These are phyloP conservation scores for Cercospora janseana DNA, from an alignment of 2,329 filamentous ascomycete genomes.

Conservation along the genomic window DNA sequence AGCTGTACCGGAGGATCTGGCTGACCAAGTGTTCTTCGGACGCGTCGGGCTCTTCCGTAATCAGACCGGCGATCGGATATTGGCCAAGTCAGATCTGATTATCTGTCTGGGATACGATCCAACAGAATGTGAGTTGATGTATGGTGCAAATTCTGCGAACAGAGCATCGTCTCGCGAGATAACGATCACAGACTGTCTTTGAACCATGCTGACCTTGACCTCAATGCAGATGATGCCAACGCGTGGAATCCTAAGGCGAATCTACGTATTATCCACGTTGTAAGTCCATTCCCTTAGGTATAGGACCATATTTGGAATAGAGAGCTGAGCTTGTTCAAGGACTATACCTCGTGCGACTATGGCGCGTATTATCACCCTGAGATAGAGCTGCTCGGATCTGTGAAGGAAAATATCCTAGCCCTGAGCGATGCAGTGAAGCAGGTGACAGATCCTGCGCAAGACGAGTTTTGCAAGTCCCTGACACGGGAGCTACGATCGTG, in stretches of 20 bases:
- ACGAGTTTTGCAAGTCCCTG: slow-evolving; percentile 38
- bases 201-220: too few relatives aligned
- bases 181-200: too few relatives aligned
- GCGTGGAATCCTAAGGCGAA: slow-evolving; percentile 45
- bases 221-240: slow-evolving; percentile 43
- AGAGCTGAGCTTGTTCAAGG: slow-evolving; percentile 22
- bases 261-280: slow-evolving; percentile 46
- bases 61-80: slow-evolving; percentile 49
- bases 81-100: slow-evolving; percentile 46
- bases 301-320: background rate
- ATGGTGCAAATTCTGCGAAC: too few relatives aligned
- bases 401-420: slow-evolving; percentile 43
- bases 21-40: slow-evolving; percentile 47
- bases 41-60: slow-evolving; percentile 52
- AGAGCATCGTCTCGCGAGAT: background rate
- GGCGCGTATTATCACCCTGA: slow-evolving; percentile 45
- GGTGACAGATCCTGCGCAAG: slow-evolving; percentile 40
- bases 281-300: background rate
- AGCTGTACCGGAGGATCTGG: slow-evolving; percentile 46
- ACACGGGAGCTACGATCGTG: slow-evolving; percentile 41
- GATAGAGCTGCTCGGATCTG: slow-evolving; percentile 46
- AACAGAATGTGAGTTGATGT: slow-evolving; percentile 42
- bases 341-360: slow-evolving; percentile 44
- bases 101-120: slow-evolving; percentile 51
- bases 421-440: slow-evolving; percentile 37